Base-by-base conservation (phyloP, 257 asterid species). In the Vinca minor region DNA sequence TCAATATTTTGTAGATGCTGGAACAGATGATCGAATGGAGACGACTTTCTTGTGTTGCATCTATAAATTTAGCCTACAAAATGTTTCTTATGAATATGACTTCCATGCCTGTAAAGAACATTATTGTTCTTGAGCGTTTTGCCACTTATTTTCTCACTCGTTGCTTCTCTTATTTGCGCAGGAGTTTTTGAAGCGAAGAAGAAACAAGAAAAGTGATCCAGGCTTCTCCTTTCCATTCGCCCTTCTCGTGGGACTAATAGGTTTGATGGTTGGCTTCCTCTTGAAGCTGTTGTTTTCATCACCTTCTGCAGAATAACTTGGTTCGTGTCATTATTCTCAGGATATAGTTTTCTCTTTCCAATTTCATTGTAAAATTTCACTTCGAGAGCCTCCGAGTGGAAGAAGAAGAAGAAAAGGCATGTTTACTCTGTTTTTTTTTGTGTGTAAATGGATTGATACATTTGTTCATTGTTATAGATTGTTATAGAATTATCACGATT, bases 161-260 rank as follows among this genome's bases (percentile, higher is more conserved):
- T 21, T 42, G 29, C 64, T 55, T 45, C 21, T 70, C 41, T 42
- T 18, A 48, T 23, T 65, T 69, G 62, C 70, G 62, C 72, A 81
- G 86, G 81, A 78, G 26, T 21, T 73, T 54, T 71, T 81, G 79
- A 75, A 68, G 73, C 71, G 69, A 67, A 70, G 83, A 50, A 81
- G 70, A 73, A 75, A 65, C 50, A 63, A 71, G 67, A 75, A 58
- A 69, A 45, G 71, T 11, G 79, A 75, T 46, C 63, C 76, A 25
- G 79, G 83, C 34, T 78, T 81, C 67, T 75, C 86, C 63, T 31
- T 75, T 4, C 66, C 26, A 47, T 81, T 81, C 65, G 81, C 86
- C 0, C 50, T 77, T 63, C 28, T 78, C 46, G 83, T 75, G 48
- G 83, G 79, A 32, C 23, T 81, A 64, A 81, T 78, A 35, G 83